Conservation (phyloP, 129 eudicot genomes). For the Flaveria ramosissima region DNA sequence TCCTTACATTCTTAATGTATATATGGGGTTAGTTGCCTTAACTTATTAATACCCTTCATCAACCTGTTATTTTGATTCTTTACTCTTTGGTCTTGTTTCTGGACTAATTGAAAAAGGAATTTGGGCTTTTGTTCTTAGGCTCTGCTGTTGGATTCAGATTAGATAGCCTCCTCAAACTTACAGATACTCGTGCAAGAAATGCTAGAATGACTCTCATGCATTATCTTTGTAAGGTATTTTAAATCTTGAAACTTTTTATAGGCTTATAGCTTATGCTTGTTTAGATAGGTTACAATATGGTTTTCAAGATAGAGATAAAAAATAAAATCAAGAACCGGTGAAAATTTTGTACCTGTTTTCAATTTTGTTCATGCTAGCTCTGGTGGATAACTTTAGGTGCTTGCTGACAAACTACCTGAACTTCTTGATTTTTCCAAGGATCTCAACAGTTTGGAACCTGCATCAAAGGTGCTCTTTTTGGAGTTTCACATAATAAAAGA, state of each 20-base stretch:
- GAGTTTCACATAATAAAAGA: constrained; percentile 11
- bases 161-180: constrained; percentile 90
- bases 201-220: constrained; percentile 93
- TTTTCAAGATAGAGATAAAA: constrained; percentile 1
- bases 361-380: constrained; percentile 38
- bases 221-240: constrained; percentile 87
- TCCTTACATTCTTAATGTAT: neutral
- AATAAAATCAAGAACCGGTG: neutral
- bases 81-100: constrained; percentile 6
- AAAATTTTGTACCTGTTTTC: constrained; percentile 23
- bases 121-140: constrained; percentile 41
- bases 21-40: neutral
- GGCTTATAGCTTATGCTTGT: neutral
- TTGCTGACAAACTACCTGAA: constrained; percentile 83
- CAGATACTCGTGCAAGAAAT: constrained; percentile 87
- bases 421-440: constrained; percentile 86
- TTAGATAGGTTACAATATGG: constrained; percentile 2
- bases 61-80: constrained; percentile 10
- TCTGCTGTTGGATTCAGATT: constrained; percentile 96
- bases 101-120: neutral
- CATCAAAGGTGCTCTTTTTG: constrained; percentile 64
- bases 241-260: neutral
- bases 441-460: constrained; percentile 79
- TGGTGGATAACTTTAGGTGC: constrained; percentile 52
- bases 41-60: neutral